Base-by-base conservation (phyloP, 1,139 yeast species). In the Trichomonascaceae sp. region DNA sequence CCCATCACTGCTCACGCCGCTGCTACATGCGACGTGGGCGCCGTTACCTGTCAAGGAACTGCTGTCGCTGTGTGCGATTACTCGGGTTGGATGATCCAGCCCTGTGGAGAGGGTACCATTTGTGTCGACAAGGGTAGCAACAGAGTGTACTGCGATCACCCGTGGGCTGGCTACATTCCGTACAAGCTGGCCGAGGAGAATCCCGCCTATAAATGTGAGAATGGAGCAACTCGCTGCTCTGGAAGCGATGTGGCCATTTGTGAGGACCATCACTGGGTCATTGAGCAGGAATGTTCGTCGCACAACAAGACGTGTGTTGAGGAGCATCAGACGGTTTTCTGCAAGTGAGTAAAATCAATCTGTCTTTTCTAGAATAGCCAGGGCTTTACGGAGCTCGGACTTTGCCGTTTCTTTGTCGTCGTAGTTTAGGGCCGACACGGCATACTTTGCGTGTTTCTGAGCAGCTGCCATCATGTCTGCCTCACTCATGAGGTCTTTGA, bases 401-500 rank as follows among this genome's bases (percentile, higher is more conserved):
- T 78, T 72, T 0, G 97, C 97, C 0, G 97, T 89, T 4, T 56
- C 64, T 30, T 74, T 62, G 48, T 89, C 98, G 43, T 89, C 97
- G 54, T 85, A 89, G 52, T 85, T 87, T 46, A 89, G 67, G 0
- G 98, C 98, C 32, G 94, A 81, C 6, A 87, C 77, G 3, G 96
- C 97, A 55, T 76, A 89, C 54, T 78, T 81, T 33, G 96, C 89
- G 44, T 74, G 80, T 50, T 80, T 84, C 51, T 87, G 96, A 1
- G 85, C 80, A 43, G 67, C 62, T n/a, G 70, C 45, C 16, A 79
- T 73, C 26, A 67, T 62, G 39, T 79, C 84, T 14, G 78, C 70
- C 29, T 69, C 66, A 41, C 69, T 68, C 39, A 80, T 53, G 29
- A 79, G 69, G 26, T 59, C 52, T 27, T 58, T 57, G 17, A 78